These are phyloP conservation scores for Takakia lepidozioides DNA, from an alignment of 225 moss, liverwort and hornwort genomes.

Conservation along the genomic window DNA sequence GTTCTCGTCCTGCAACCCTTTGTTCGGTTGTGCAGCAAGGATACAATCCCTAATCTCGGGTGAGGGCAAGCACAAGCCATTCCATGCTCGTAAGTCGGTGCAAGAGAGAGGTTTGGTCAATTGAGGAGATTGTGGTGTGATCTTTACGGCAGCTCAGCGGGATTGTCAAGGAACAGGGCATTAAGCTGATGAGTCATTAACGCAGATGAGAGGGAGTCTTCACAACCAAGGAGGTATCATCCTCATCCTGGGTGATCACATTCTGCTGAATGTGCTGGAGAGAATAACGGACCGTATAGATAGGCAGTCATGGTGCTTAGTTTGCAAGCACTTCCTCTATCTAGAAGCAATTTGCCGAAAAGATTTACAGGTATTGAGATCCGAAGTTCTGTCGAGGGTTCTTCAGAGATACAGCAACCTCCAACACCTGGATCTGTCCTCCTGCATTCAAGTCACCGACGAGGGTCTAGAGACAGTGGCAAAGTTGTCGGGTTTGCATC, in stretches of 20 bases:
- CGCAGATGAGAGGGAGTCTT: no score
- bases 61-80: no score
- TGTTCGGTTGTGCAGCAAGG: no score
- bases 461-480: conserved; percentile 39
- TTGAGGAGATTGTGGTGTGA: no score
- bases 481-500: conserved; percentile 26
- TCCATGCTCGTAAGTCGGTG: no score
- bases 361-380: conserved; percentile 44
- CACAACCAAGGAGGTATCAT: conserved; percentile 23
- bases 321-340: conserved; percentile 50
- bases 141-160: no score
- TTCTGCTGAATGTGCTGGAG: conserved; percentile 44
- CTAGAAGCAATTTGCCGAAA: conserved; percentile 47
- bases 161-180: no score
- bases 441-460: conserved; percentile 53
- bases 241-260: conserved; percentile 49
- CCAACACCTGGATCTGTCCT: conserved; percentile 65
- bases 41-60: no score
- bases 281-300: conserved; percentile 49
- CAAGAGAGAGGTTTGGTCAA: no score
- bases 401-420: conserved; percentile 44
- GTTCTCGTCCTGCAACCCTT: no score
- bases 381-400: conserved; percentile 42
- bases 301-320: conserved; percentile 70
- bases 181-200: no score